These are phyloP conservation scores for Cymbopogon citratus DNA, from an alignment of 176 grass and related monocot genomes.

Conservation along the genomic window DNA sequence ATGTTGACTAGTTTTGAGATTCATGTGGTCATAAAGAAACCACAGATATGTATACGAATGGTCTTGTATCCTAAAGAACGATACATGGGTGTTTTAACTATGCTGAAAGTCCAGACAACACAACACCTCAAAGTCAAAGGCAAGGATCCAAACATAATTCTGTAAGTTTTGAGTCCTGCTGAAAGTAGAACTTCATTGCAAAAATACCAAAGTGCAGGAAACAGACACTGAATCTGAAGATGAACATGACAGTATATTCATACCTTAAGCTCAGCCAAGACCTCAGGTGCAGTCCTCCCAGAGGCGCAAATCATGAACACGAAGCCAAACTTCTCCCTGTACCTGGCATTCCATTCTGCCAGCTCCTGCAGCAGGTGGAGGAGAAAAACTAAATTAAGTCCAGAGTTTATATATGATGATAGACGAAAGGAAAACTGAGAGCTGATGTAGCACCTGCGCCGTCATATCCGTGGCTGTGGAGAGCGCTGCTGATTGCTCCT, in stretches of 20 bases:
- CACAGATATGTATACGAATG: not conserved
- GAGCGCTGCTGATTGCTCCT: slow-evolving; percentile 72
- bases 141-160: not conserved
- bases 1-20: not conserved
- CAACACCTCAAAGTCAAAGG: not conserved
- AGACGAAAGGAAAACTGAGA: not conserved
- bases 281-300: slow-evolving; percentile 64
- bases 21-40: not conserved
- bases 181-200: not conserved
- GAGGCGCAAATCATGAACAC: slow-evolving; percentile 81
- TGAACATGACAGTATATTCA: not conserved
- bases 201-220: not conserved
- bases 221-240: not conserved
- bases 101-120: not conserved
- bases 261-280: slow-evolving; percentile 93
- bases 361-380: slow-evolving; percentile 51
- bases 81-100: not conserved
- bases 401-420: not conserved
- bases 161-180: not conserved
- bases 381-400: slow-evolving; percentile 3
- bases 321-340: slow-evolving; percentile 72
- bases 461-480: slow-evolving; percentile 50
- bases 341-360: slow-evolving; percentile 64
- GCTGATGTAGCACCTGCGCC: slow-evolving; percentile 33
- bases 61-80: not conserved